phyloP scores from a whole-genome alignment of 108 stramenopile genomes.

The Licmophora abbreviata region DNA sequence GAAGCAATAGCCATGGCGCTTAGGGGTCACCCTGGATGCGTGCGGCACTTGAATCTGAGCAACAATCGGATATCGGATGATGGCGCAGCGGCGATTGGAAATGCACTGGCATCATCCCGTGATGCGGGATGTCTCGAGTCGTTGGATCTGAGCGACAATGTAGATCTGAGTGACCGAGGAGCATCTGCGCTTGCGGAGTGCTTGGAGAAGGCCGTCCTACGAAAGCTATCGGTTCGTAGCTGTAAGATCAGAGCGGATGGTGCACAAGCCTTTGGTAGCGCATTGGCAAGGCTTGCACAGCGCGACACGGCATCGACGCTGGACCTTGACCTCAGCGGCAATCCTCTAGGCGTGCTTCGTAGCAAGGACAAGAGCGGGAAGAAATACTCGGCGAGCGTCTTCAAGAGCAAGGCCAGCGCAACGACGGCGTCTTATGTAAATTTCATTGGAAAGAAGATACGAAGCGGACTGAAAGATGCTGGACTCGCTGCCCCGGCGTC shows the following conservation, averaged over 20 bases:
- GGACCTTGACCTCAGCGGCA: constrained; percentile 67
- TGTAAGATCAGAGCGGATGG: constrained; percentile 67
- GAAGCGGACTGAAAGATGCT: constrained; percentile 50
- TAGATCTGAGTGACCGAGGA: constrained; percentile 40
- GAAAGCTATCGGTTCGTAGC: constrained; percentile 43
- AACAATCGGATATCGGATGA: constrained; percentile 68
- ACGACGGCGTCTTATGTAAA: constrained; percentile 60
- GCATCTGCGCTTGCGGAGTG: constrained; percentile 50
- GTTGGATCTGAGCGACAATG: constrained; percentile 66
- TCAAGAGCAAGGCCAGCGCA: constrained; percentile 66
- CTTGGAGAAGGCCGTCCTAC: constrained; percentile 32
- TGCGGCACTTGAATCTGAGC: constrained; percentile 64
- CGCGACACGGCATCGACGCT: neutral
- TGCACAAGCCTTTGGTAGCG: constrained; percentile 41
- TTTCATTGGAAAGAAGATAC: constrained; percentile 43
- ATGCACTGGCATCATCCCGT: constrained; percentile 24
- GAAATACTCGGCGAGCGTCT: constrained; percentile 43
- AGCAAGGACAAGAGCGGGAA: constrained; percentile 38
- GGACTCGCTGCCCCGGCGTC: constrained; percentile 19
- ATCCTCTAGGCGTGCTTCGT: constrained; percentile 55
- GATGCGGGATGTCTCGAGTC: constrained; percentile 4
- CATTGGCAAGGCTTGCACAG: constrained; percentile 20
- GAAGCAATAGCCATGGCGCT: constrained; percentile 70
- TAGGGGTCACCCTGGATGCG: constrained; percentile 29
- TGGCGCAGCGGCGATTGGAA: constrained; percentile 42